phyloP scores from a whole-genome alignment of 495 filamentous ascomycete genomes.

The Podospora sp. region DNA sequence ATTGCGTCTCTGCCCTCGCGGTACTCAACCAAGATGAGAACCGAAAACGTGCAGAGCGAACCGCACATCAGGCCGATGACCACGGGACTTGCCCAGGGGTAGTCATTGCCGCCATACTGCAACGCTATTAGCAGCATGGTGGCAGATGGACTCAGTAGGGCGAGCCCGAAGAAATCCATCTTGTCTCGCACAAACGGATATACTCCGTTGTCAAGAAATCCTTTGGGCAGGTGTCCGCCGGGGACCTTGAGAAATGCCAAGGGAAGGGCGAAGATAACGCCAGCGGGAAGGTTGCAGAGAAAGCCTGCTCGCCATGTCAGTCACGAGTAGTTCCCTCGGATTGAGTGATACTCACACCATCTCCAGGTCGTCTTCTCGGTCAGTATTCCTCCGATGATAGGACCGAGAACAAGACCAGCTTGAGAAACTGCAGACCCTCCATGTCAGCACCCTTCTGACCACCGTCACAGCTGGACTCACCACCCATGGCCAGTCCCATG shows the following conservation, averaged over 20 bases:
- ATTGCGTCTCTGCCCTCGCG: slow-evolving; percentile 52
- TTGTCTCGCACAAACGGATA: slow-evolving; percentile 31
- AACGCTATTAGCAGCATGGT: slow-evolving; percentile 55
- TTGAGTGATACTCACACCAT: slow-evolving; percentile 44
- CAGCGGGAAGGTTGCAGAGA: slow-evolving; percentile 52
- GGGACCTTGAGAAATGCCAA: slow-evolving; percentile 53
- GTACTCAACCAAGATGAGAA: slow-evolving; percentile 52
- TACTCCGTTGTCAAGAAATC: slow-evolving; percentile 21
- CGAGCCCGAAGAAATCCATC: slow-evolving; percentile 55
- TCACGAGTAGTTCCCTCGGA: background rate
- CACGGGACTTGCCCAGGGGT: slow-evolving; percentile 49
- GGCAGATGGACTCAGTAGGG: slow-evolving; percentile 51
- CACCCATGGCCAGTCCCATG: slow-evolving; percentile 26
- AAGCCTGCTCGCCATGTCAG: slow-evolving; percentile 41
- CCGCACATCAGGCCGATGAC: slow-evolving; percentile 51
- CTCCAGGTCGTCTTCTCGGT: slow-evolving; percentile 43
- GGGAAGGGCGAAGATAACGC: slow-evolving; percentile 34
- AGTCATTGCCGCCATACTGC: slow-evolving; percentile 55
- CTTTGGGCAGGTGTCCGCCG: slow-evolving; percentile 29
- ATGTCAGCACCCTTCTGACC: background rate
- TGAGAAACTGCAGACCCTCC: slow-evolving; percentile 31
- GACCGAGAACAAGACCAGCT: slow-evolving; percentile 46
- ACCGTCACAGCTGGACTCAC: background rate
- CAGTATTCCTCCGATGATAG: slow-evolving; percentile 64
- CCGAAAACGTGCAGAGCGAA: slow-evolving; percentile 40